Conservation (phyloP, 352 stramenopile genomes). For the Phytophthora pistaciae region DNA sequence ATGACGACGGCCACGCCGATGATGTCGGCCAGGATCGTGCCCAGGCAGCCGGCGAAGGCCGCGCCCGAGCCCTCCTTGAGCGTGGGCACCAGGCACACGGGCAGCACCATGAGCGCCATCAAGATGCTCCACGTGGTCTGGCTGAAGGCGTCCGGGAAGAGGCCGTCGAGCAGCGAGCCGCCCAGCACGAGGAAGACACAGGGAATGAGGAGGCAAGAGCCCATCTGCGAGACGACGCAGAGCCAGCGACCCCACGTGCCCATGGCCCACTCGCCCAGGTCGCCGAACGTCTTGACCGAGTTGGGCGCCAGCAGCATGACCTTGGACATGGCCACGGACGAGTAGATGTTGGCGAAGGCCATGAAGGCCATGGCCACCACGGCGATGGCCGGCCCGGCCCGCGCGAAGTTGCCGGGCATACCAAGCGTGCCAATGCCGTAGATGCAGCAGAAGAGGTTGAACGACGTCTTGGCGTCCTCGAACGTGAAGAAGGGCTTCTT, state of each 20-base stretch:
- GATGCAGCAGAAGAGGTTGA: conserved; percentile 33
- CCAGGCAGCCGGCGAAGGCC: conserved; percentile 6
- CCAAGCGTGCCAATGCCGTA: conserved; percentile 30
- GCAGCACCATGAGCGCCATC: conserved; percentile 12
- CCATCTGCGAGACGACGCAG: conserved; percentile 18
- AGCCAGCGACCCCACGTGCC: conserved; percentile 6
- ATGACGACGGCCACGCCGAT: conserved; percentile 13
- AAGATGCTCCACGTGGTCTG: conserved; percentile 8
- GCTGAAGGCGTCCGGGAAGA: conserved; percentile 13
- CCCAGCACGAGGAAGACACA: conserved; percentile 14
- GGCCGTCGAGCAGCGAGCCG: conserved; percentile 8
- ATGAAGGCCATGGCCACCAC: conserved; percentile 34
- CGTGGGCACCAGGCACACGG: conserved; percentile 9
- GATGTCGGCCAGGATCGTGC: conserved; percentile 7
- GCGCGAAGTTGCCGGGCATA: conserved; percentile 29
- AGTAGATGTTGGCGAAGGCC: conserved; percentile 36
- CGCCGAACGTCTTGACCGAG: conserved; percentile 15
- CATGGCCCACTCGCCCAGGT: conserved; percentile 9
- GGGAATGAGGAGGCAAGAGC: conserved; percentile 16
- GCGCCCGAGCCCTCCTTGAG: conserved; percentile 9
- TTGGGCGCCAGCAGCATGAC: conserved; percentile 29
- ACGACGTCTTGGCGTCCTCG: conserved; percentile 33
- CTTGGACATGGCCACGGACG: conserved; percentile 35
- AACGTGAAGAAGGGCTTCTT: conserved; percentile 31
- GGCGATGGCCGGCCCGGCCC: conserved; percentile 22